phyloP scores from a whole-genome alignment of 495 filamentous ascomycete genomes.

The Penicillium waksmanii region DNA sequence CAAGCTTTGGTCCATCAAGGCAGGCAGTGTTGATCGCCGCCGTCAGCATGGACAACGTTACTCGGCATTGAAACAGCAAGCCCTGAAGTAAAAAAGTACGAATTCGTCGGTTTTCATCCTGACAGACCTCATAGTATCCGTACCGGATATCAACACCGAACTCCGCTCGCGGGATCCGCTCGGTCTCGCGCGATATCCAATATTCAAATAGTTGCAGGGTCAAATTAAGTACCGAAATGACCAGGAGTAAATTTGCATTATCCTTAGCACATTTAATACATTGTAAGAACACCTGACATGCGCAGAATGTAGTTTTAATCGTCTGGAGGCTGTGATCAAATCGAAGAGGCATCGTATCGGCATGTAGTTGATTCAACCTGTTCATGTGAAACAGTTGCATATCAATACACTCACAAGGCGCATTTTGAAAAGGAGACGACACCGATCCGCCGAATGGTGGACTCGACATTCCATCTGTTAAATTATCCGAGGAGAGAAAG shows the following conservation, averaged over 20 bases:
- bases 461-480: slow-evolving; percentile 36
- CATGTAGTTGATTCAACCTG: slow-evolving; percentile 39
- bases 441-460: slow-evolving; percentile 34
- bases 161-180: slow-evolving; percentile 22
- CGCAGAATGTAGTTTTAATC: slow-evolving; percentile 38
- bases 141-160: slow-evolving; percentile 34
- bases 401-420: slow-evolving; percentile 42
- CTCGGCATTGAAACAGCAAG: slow-evolving; percentile 36
- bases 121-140: slow-evolving; percentile 44
- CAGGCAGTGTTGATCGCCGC: slow-evolving; percentile 19
- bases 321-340: slow-evolving; percentile 46
- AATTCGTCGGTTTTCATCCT: slow-evolving; percentile 39
- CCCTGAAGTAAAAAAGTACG: slow-evolving; percentile 38
- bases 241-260: slow-evolving; percentile 34
- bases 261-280: slow-evolving; percentile 44
- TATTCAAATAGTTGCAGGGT: slow-evolving; percentile 42
- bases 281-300: slow-evolving; percentile 41
- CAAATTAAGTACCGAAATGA: slow-evolving; percentile 39
- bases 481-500: slow-evolving; percentile 36
- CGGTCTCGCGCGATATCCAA: slow-evolving; percentile 37
- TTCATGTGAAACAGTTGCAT: slow-evolving; percentile 40
- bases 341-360: slow-evolving; percentile 33
- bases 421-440: slow-evolving; percentile 22
- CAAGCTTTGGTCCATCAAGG: slow-evolving; percentile 17
- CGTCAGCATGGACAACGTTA: slow-evolving; percentile 33